Evolutionary conservation across 2,329 filamentous ascomycete species (phyloP), one percentile per base, ranked within the genome.

Genomic region (Aphanoascus verrucosus): DNA sequence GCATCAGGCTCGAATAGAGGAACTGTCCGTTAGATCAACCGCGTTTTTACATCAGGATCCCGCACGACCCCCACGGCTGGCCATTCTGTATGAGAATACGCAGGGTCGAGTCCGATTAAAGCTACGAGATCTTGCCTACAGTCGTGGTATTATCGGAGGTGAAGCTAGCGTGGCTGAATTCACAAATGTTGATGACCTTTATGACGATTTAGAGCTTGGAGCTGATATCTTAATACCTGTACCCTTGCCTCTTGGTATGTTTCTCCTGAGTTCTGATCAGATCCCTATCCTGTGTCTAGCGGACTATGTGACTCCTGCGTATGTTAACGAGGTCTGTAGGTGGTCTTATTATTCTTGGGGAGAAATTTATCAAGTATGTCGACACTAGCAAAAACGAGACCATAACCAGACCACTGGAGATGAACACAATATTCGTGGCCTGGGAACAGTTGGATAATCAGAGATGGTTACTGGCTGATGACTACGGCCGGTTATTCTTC

Each of bases 381-480:
- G 86, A 95, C 62, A 86, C 88, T 56, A 77, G 85, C 34, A 86
- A 73, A 20, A 83, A 84, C 57, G 78, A 82, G 34, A 77, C 77
- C 11, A 77, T 88, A 11, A 80, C 83, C 15, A 77, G 82, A 7
- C 72, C 77, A 0, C 70, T 96, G 1, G 75, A 81, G 0, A 83
- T 91, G 54, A 80, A 89, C 0, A 88, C 85, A 2, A 84, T 95
- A 35, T 97, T 94, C 61, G 85, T 93, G n/a, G 83, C 88, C 1
- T 98, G 91, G 90, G 86, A 86, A 57, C 81, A 84, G 62, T 83
- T 93, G 49, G 87, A 97, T 62, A 81, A 82, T 20, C 83, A 85
- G 38, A 79, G 85, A 62, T 97, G 89, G 72, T 75, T 96, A n/a
- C 72, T 98, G 1, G 89, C 86, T 1, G 93, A 98, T 65, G 89